Percentiles rank a stretch among this genome's conserved stretches.
phyloP scores from a whole-genome alignment of 179 eudicot species.

The Corrigiola litoralis region DNA sequence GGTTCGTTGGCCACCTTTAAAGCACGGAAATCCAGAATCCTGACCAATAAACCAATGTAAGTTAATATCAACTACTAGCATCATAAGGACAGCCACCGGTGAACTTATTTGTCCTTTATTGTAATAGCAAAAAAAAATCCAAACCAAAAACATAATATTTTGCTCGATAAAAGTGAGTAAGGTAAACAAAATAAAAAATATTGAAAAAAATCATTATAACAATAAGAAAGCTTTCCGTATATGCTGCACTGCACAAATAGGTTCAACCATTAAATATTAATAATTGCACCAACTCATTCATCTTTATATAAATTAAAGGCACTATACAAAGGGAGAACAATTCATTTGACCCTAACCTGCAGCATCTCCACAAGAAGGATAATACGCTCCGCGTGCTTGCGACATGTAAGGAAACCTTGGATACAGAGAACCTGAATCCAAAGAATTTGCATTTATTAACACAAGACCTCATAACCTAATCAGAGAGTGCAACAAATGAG shows the following conservation, averaged over 20 bases:
- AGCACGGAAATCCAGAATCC: conserved; percentile 99
- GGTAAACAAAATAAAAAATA: neutral
- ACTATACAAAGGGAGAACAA: too few relatives aligned
- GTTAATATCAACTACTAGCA: neutral
- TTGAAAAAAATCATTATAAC: neutral
- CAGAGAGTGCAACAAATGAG: conserved; percentile 3
- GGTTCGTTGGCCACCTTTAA: conserved; percentile 94
- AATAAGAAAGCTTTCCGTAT: neutral
- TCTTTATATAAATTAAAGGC: too few relatives aligned
- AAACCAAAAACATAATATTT: neutral
- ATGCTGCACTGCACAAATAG: neutral
- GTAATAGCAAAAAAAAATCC: neutral
- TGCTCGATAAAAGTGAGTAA: neutral
- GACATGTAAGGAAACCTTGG: conserved; percentile 96
- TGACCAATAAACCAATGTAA: conserved; percentile 26
- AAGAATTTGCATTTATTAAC: conserved; percentile 15
- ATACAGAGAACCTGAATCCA: conserved; percentile 87
- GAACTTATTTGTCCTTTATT: neutral
- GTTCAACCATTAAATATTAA: neutral
- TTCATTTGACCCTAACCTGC: conserved; percentile 49
- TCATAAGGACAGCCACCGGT: neutral
- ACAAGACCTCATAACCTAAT: neutral
- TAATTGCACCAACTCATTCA: too few relatives aligned
- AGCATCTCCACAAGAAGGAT: conserved; percentile 99
- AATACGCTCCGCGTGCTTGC: conserved; percentile 96